These are phyloP conservation scores for Eremothecium cymbalariae DNA, from an alignment of 1,139 yeast species.

Conservation along the genomic window DNA sequence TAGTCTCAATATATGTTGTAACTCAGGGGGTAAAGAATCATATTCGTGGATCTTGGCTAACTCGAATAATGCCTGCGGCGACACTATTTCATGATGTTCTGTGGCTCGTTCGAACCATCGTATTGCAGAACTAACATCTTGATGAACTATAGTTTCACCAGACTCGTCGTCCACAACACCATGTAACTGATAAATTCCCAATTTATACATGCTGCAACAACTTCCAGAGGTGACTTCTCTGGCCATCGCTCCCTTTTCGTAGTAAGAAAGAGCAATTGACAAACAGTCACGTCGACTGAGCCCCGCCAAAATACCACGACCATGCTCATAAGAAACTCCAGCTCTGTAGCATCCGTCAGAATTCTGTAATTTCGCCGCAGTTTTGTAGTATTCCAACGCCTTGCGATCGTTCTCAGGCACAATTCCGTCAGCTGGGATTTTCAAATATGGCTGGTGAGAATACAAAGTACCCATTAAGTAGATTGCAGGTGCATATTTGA, in stretches of 20 bases:
- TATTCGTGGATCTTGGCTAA: slow-evolving; percentile 68
- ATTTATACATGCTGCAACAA: slow-evolving; percentile 52
- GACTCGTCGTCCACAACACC: slow-evolving; percentile 34
- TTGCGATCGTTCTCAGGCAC: slow-evolving; percentile 47
- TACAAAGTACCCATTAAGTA: slow-evolving; percentile 53
- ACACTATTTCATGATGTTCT: slow-evolving; percentile 22
- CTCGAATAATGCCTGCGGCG: slow-evolving; percentile 53
- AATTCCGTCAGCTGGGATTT: slow-evolving; percentile 33
- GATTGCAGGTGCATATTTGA: slow-evolving; percentile 43
- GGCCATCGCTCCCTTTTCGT: slow-evolving; percentile 46
- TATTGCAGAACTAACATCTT: slow-evolving; percentile 43
- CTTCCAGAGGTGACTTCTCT: slow-evolving; percentile 43
- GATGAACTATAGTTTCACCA: slow-evolving; percentile 30
- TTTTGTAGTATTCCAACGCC: slow-evolving; percentile 51
- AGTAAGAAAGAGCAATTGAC: slow-evolving; percentile 43
- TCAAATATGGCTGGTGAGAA: slow-evolving; percentile 37
- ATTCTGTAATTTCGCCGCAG: slow-evolving; percentile 50
- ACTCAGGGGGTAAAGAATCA: slow-evolving; percentile 28
- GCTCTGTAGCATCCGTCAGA: slow-evolving; percentile 55
- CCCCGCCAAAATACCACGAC: slow-evolving; percentile 42
- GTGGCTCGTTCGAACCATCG: slow-evolving; percentile 52
- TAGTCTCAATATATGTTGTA: slow-evolving; percentile 15
- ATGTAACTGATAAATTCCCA: slow-evolving; percentile 53
- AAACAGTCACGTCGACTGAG: slow-evolving; percentile 35
- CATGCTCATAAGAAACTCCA: slow-evolving; percentile 61